Conservation (phyloP, 805 yeast genomes). For the Candida ficus region DNA sequence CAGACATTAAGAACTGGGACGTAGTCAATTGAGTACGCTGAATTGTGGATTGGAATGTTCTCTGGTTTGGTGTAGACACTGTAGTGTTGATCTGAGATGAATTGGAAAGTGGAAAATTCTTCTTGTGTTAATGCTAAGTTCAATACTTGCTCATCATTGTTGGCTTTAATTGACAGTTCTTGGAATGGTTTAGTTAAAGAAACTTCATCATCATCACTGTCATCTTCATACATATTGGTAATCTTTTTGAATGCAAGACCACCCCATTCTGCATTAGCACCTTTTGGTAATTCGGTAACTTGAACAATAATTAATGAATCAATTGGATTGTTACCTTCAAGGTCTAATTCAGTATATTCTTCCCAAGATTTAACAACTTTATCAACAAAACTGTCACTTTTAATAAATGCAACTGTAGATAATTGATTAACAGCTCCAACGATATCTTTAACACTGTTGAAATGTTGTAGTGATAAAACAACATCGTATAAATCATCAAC, state of each 20-base stretch:
- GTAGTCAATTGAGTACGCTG: conserved; percentile 19
- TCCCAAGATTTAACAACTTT: conserved; percentile 40
- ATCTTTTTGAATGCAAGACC: conserved; percentile 47
- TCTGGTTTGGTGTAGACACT: conserved; percentile 21
- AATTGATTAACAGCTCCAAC: conserved; percentile 42
- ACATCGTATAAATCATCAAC: conserved; percentile 31
- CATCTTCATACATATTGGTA: conserved; percentile 32
- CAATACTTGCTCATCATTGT: conserved; percentile 15
- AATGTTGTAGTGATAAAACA: conserved; percentile 67
- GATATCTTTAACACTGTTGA: conserved; percentile 54
- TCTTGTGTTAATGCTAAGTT: conserved; percentile 17
- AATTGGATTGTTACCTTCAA: conserved; percentile 20
- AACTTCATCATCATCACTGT: conserved; percentile 32
- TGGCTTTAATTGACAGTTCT: conserved; percentile 10
- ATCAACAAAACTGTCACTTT: conserved; percentile 27
- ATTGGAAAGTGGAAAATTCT: conserved; percentile 10
- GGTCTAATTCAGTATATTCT: conserved; percentile 30
- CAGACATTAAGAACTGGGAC: conserved; percentile 26
- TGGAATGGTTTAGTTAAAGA: background rate
- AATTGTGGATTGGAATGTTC: background rate
- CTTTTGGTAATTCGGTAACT: conserved; percentile 55
- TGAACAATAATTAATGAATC: conserved; percentile 44
- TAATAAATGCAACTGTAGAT: conserved; percentile 51
- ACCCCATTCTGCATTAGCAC: conserved; percentile 71
- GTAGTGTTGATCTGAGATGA: conserved; percentile 15